Base-by-base conservation (phyloP, 305 asterid genomes). In the Fraxinus paxiana region DNA sequence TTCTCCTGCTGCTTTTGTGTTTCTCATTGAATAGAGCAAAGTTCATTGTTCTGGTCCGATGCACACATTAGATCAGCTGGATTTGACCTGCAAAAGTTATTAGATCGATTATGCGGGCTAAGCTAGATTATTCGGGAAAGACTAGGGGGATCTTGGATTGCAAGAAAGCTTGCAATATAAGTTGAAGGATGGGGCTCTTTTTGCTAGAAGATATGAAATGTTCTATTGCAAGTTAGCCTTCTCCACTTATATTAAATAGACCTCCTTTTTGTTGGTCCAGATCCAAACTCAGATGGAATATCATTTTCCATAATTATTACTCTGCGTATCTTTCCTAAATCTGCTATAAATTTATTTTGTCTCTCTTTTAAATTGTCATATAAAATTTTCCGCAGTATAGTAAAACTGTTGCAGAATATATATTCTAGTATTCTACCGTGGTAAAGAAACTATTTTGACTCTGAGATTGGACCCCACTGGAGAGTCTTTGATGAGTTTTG, bases 1-100 rank as follows among this genome's bases (percentile, higher is more conserved):
- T 33, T 20, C 70, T 73, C 10, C 41, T 75, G 81, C 78, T 75
- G 31, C 54, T 73, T 75, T 69, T 65, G 74, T 81, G 70, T 76
- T 61, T 75, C 35, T 69, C 34, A 18, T 15, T 77, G 4, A 73
- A 34, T 73, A 73, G 37, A 59, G 63, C 18, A 13, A 18, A 73
- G 78, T 51, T 28, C 28, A 77, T 9, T 77, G 56, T 51, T 77
- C 81, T 82, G 46, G 76, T 75, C 35, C 51, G 63, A 37, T 73
- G 77, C 61, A 31, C 72, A 77, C 26, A 5, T 70, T 43, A 54
- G 54, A 59, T 75, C 46, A 33, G 46, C 75, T 82, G 77, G 41
- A 34, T 51, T 74, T 65, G 33, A 73, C 80, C 63, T 80, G 20
- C 77, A 48, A 80, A 80, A 54, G 75, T 73, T 34, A 24, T 67